Evolutionary conservation across 306 rosid genomes (phyloP).

Genomic region (Quillaja saponaria): DNA sequence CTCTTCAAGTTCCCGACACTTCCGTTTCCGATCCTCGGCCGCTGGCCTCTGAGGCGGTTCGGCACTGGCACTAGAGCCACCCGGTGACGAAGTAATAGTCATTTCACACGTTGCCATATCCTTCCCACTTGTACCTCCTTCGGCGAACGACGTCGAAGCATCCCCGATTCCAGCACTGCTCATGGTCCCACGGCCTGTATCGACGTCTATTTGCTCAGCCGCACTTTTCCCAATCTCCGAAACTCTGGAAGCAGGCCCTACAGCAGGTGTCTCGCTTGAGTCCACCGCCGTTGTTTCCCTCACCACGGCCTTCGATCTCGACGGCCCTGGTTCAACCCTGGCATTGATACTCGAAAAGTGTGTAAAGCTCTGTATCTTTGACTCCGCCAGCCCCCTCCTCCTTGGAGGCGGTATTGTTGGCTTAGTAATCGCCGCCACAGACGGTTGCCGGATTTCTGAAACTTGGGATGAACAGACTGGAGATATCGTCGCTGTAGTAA

Average conservation of each 20-base stretch:
- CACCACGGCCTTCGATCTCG: conserved; percentile 38
- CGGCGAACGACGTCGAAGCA: conserved; percentile 17
- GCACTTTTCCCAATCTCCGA: conserved; percentile 35
- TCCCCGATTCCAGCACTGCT: conserved; percentile 30
- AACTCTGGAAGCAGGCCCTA: conserved; percentile 14
- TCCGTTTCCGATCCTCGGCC: conserved; percentile 60
- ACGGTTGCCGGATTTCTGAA: conserved; percentile 33
- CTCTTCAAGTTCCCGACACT: conserved; percentile 51
- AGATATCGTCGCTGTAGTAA: not conserved
- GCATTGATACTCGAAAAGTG: conserved; percentile 39
- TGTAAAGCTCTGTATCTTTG: conserved; percentile 36
- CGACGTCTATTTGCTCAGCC: conserved; percentile 25
- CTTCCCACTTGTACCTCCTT: conserved; percentile 22
- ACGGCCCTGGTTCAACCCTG: conserved; percentile 32
- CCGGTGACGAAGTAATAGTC: conserved; percentile 60
- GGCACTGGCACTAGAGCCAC: conserved; percentile 48
- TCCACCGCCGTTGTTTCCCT: conserved; percentile 50
- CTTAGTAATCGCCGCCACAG: conserved; percentile 13
- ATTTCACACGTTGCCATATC: conserved; percentile 42
- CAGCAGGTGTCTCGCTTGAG: conserved; percentile 54
- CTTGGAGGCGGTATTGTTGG: conserved; percentile 51
- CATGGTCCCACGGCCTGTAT: conserved; percentile 12
- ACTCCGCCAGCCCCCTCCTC: conserved; percentile 27
- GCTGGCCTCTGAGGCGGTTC: conserved; percentile 40
- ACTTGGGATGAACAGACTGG: conserved; percentile 19